Percentiles rank a stretch among this genome's conserved stretches.
Conservation (phyloP, 208 protist species). For the Novymonas esmeraldas region DNA sequence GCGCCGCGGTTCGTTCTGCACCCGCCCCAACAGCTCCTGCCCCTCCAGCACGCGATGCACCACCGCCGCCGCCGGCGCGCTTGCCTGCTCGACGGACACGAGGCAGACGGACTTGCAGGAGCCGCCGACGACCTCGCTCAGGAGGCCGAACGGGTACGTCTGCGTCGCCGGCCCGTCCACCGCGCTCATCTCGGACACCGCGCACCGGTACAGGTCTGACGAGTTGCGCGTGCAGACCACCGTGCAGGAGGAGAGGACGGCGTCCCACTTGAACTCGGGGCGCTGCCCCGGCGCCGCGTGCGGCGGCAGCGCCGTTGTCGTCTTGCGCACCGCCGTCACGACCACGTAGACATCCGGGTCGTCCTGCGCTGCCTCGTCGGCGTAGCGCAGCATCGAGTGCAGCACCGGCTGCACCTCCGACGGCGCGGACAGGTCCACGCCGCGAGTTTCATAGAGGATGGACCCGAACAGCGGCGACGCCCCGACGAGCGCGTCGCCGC, state of each 20-base stretch:
- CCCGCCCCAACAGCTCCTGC: conserved; percentile 27
- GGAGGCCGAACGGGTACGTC: conserved; percentile 33
- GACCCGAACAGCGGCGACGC: conserved; percentile 42
- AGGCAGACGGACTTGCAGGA: conserved; percentile 32
- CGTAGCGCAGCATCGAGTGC: conserved; percentile 31
- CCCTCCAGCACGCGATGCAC: conserved; percentile 16
- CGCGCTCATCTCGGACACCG: conserved; percentile 21
- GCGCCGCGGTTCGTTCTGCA: conserved; percentile 19
- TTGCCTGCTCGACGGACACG: conserved; percentile 24
- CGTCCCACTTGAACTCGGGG: conserved; percentile 34
- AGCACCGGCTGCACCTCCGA: conserved; percentile 27
- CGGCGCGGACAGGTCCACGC: conserved; percentile 21
- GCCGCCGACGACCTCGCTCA: conserved; percentile 36
- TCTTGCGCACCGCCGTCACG: conserved; percentile 42
- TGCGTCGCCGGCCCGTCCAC: not conserved
- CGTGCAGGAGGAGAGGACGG: conserved; percentile 45
- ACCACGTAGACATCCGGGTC: conserved; percentile 30
- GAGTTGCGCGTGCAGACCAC: conserved; percentile 35
- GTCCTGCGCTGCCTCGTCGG: conserved; percentile 17
- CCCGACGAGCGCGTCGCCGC: conserved; percentile 23
- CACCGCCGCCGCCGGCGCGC: conserved; percentile 1
- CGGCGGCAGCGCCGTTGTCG: conserved; percentile 9
- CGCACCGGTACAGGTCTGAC: conserved; percentile 27
- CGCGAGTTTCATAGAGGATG: conserved; percentile 36
- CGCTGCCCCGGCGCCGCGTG: conserved; percentile 1